Evolutionary conservation across 768 basidiomycete species (phyloP).

Genomic region (Lentinus tigrinus): DNA sequence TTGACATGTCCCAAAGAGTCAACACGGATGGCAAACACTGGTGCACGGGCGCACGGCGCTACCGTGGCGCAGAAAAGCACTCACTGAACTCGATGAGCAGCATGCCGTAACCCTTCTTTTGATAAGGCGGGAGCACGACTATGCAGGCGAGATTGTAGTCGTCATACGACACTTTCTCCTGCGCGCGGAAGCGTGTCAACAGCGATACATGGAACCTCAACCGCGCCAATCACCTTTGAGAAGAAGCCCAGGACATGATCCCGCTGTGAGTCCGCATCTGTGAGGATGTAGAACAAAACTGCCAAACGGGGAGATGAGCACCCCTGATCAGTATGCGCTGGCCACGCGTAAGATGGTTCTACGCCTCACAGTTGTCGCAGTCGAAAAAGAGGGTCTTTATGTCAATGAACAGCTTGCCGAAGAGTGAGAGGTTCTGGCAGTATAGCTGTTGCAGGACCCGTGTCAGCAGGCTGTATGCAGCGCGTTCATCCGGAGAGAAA

Average conservation of each 20-base stretch:
- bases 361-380: constrained; percentile 73
- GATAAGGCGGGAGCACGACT: constrained; percentile 91
- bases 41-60: not conserved
- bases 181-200: constrained; percentile 7
- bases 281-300: constrained; percentile 93
- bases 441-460: constrained; percentile 62
- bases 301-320: not conserved
- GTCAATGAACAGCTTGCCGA: constrained; percentile 98
- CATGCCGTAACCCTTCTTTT: constrained; percentile 87
- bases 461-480: not conserved
- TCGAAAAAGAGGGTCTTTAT: constrained; percentile 95
- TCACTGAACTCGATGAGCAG: constrained; percentile 97
- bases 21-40: not conserved
- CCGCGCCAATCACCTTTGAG: constrained; percentile 48
- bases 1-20: not conserved
- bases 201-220: not conserved
- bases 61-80: constrained; percentile 25
- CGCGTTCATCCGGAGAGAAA: not conserved
- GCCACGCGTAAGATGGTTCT: constrained; percentile 1
- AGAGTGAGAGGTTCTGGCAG: constrained; percentile 93
- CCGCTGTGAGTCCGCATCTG: constrained; percentile 73
- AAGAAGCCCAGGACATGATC: constrained; percentile 84
- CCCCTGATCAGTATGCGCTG: not conserved
- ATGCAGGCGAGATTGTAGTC: constrained; percentile 98
- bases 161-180: constrained; percentile 96